Evolutionary conservation across 441 rosid genomes (phyloP), one percentile per base, ranked within the genome.

Genomic region (Pelargonium citronellum): DNA sequence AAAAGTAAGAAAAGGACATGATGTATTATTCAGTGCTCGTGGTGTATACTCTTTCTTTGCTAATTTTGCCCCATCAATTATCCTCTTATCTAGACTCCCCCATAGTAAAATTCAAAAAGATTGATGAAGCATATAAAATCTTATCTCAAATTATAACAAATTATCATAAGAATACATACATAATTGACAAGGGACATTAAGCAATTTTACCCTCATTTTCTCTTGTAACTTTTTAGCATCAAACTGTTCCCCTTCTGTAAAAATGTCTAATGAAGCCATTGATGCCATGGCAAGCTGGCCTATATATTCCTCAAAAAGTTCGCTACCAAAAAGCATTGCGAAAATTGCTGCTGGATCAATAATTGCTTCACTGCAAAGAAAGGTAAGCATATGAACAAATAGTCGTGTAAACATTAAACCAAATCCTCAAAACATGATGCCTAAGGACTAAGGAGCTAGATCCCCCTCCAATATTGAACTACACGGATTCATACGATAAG

Each of bases 271-370:
- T 13, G 99, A 94, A 82, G 99, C 96, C 94, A 94, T 90, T 41
- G 95, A 94, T 63, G 99, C 97, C 97, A 94, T 94, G 62, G 97
- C 97, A 79, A 94, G 97, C 82, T 89, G 89, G 75, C 99, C 99
- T 65, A 94, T 89, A 66, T 91, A 94, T 39, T 83, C 92, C 80
- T 87, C 99, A 44, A 94, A 94, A 77, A 94, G 97, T 78, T 94
- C 99, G 67, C 99, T 94, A 66, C 99, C 99, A 73, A 94, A 94
- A 53, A 94, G 97, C 99, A 91, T 90, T 1, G 99, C 99, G 75
- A 91, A 94, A 66, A 94, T 87, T 47, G 88, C 97, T 4, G 99
- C 99, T 69, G 97, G 97, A 71, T 94, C 97, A 1, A 94, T 87
- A 70, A 90, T 94, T 67, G 91, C 87, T 37, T 94, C 99, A 5